Percentiles rank a stretch among this genome's conserved stretches.
Evolutionary conservation across 306 rosid species (phyloP).

Genomic region (Corylus avellana): DNA sequence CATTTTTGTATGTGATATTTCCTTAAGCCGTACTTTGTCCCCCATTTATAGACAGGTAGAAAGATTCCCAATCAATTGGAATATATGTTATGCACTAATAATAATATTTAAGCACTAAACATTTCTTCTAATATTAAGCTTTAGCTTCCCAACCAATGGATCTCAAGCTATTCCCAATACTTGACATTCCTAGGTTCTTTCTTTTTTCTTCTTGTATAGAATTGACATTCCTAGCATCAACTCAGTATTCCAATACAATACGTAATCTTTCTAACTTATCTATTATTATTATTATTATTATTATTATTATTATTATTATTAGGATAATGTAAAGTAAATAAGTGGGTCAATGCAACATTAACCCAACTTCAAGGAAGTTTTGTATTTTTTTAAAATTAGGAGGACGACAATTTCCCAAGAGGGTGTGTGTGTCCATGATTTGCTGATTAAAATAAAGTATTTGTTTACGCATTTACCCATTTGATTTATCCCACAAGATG

Average conservation of each 20-base stretch:
- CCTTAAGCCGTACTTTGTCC: background rate
- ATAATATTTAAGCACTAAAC: background rate
- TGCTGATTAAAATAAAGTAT: background rate
- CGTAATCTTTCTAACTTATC: background rate
- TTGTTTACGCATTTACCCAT: background rate
- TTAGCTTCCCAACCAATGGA: background rate
- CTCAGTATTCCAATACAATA: background rate
- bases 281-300: no score
- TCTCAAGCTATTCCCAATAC: background rate
- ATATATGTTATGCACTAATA: background rate
- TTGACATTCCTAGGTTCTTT: background rate
- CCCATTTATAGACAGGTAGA: background rate
- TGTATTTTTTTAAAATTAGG: background rate
- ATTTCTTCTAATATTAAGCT: background rate
- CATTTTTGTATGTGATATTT: no score
- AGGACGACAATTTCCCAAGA: conserved; percentile 21
- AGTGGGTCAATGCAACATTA: background rate
- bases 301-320: no score
- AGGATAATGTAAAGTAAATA: background rate
- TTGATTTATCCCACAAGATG: no score
- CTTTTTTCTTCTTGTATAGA: no score
- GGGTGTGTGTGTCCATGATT: conserved; percentile 17
- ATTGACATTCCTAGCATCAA: background rate
- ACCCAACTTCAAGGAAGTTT: background rate
- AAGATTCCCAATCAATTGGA: background rate